phyloP scores from a whole-genome alignment of 2,329 filamentous ascomycete species.

The Bipolaris victoriae region DNA sequence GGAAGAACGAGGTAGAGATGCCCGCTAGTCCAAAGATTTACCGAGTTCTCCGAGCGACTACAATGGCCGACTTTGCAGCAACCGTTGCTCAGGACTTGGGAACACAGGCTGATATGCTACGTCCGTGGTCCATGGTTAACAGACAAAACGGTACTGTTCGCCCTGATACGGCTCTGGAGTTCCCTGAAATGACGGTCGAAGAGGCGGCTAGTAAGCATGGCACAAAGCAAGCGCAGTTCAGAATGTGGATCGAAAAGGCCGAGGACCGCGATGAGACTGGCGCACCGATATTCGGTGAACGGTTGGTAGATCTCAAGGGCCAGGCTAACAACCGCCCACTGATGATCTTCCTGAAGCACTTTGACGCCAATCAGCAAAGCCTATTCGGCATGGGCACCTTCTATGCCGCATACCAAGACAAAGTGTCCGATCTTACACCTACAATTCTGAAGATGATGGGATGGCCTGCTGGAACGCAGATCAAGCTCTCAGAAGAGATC shows the following conservation, averaged over 20 bases:
- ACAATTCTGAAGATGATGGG: conserved; percentile 81
- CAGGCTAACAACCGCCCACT: conserved; percentile 65
- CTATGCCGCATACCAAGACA: conserved; percentile 86
- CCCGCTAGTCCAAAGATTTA: conserved; percentile 74
- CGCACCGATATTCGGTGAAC: conserved; percentile 73
- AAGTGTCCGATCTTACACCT: conserved; percentile 81
- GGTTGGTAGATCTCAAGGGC: conserved; percentile 61
- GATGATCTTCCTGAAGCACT: conserved; percentile 90
- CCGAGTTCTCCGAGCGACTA: conserved; percentile 75
- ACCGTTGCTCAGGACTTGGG: conserved; percentile 73
- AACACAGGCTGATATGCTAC: conserved; percentile 71
- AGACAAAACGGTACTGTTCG: conserved; percentile 96
- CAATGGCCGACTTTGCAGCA: conserved; percentile 74
- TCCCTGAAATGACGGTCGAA: conserved; percentile 69
- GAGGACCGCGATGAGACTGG: conserved; percentile 73
- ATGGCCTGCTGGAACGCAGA: conserved; percentile 77
- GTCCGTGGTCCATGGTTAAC: conserved; percentile 98
- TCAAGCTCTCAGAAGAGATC: conserved; percentile 91
- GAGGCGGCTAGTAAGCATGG: conserved; percentile 73
- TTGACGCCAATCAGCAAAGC: conserved; percentile 77
- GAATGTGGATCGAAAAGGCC: conserved; percentile 81
- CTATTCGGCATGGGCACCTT: conserved; percentile 80
- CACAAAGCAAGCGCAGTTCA: conserved; percentile 71
- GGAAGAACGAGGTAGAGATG: conserved; percentile 62
- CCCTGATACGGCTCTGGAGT: conserved; percentile 84